phyloP scores from a whole-genome alignment of 139 green algal genomes.

The Pseudopediastrum boryanum region DNA sequence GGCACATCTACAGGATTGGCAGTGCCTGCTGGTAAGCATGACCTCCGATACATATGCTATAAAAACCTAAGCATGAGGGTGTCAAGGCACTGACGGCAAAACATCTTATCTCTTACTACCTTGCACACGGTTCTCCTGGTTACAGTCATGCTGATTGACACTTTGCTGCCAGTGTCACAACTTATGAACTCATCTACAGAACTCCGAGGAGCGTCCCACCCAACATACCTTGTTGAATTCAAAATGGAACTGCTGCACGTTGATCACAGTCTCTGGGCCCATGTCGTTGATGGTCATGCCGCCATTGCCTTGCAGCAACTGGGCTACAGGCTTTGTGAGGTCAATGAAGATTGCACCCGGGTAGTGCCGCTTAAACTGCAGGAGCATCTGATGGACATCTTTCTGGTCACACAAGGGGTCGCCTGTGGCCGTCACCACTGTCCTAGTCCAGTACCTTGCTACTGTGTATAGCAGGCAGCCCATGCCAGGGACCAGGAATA shows the following conservation, averaged over 20 bases:
- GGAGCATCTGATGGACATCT: not conserved
- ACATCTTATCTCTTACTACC: too few species aligned
- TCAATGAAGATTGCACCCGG: conserved; percentile 4
- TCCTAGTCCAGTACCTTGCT: not conserved
- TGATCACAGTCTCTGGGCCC: not conserved
- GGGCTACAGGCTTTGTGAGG: not conserved
- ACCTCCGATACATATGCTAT: too few species aligned
- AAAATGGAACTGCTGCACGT: conserved; percentile 8
- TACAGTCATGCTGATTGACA: too few species aligned
- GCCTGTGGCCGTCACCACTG: not conserved
- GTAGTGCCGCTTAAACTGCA: not conserved
- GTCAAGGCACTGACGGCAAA: too few species aligned
- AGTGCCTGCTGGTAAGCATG: too few species aligned
- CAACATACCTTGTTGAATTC: conserved; percentile 4
- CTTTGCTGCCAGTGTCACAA: too few species aligned
- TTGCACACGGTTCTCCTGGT: too few species aligned
- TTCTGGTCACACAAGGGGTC: not conserved
- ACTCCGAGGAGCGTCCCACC: too few species aligned
- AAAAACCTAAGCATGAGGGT: too few species aligned
- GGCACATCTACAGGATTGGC: too few species aligned
- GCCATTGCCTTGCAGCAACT: not conserved
- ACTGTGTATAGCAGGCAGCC: conserved; percentile 9
- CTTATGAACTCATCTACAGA: too few species aligned
- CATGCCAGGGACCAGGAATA: not conserved
- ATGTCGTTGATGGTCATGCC: conserved; percentile 4